Evolutionary conservation across 768 basidiomycete genomes (phyloP).

Genomic region (Cyclocybe aegerita): DNA sequence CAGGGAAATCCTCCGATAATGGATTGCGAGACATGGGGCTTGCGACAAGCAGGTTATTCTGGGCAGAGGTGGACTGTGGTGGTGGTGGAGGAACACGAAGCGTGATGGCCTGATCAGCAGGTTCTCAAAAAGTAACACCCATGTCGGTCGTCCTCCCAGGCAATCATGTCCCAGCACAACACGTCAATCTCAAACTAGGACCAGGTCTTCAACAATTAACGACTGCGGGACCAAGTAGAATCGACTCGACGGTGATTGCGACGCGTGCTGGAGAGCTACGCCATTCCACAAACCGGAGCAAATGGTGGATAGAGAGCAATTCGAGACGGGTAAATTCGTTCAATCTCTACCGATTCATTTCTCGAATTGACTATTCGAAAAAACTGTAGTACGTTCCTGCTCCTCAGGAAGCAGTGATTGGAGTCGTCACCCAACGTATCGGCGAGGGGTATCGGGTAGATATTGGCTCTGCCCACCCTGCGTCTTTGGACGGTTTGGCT

Average conservation of each 20-base stretch:
- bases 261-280: slow-evolving; percentile 72
- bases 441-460: slow-evolving; percentile 95
- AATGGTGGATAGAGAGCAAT: slow-evolving; percentile 89
- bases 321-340: slow-evolving; percentile 70
- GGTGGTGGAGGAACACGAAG: slow-evolving; percentile 3
- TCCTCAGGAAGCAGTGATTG: slow-evolving; percentile 86
- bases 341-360: background rate
- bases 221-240: slow-evolving; percentile 23
- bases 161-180: slow-evolving; percentile 69
- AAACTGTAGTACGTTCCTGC: slow-evolving; percentile 82
- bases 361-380: slow-evolving; percentile 6
- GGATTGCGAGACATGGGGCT: slow-evolving; percentile 37
- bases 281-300: slow-evolving; percentile 69
- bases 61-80: background rate
- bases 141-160: slow-evolving; percentile 75
- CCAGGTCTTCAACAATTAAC: slow-evolving; percentile 69
- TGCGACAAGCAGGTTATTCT: background rate
- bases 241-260: slow-evolving; percentile 41
- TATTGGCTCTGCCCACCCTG: slow-evolving; percentile 86
- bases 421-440: slow-evolving; percentile 72
- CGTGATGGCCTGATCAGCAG: background rate
- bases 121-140: slow-evolving; percentile 17
- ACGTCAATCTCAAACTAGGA: slow-evolving; percentile 82
- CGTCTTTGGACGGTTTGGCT: slow-evolving; percentile 84
- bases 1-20: slow-evolving; percentile 66